Evolutionary conservation across 78 protist species (phyloP).

Genomic region (Dictyostelium discoideum): DNA sequence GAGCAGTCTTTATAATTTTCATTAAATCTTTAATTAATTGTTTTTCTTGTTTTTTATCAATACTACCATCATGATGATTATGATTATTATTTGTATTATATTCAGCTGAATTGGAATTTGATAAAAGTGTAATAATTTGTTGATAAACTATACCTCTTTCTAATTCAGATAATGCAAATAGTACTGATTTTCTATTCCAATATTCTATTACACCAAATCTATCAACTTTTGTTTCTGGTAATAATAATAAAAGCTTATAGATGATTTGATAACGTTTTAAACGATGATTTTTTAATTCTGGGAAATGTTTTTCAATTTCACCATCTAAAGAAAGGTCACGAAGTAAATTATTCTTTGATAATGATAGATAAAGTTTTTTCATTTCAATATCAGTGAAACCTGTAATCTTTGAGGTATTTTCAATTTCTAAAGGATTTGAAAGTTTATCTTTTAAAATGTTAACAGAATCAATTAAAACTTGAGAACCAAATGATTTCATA

Average conservation of each 20-base stretch:
- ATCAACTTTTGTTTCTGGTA: not conserved
- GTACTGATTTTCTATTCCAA: slow-evolving; percentile 24
- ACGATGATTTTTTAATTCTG: slow-evolving; percentile 28
- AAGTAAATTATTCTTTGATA: slow-evolving; percentile 1
- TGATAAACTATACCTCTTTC: slow-evolving; percentile 53
- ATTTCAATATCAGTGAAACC: not conserved
- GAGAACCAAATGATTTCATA: slow-evolving; percentile 55
- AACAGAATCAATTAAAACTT: not conserved
- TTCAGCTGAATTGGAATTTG: no score
- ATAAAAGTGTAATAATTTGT: not conserved
- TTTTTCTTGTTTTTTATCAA: not conserved
- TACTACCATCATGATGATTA: not conserved
- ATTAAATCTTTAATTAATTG: slow-evolving; percentile 14
- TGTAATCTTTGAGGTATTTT: not conserved
- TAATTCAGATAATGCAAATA: slow-evolving; percentile 44
- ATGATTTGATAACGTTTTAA: slow-evolving; percentile 8
- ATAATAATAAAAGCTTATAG: not conserved
- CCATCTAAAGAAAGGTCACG: slow-evolving; percentile 18
- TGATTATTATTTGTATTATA: no score
- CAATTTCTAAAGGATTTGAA: not conserved
- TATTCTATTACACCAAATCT: not conserved
- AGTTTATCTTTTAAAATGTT: not conserved
- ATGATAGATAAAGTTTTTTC: not conserved
- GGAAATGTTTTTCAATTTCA: slow-evolving; percentile 3
- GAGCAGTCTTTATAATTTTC: slow-evolving; percentile 46